Evolutionary conservation across 164 flowering plant species (phyloP), one percentile per base, ranked within the genome.

Genomic region (Brasenia schreberi): DNA sequence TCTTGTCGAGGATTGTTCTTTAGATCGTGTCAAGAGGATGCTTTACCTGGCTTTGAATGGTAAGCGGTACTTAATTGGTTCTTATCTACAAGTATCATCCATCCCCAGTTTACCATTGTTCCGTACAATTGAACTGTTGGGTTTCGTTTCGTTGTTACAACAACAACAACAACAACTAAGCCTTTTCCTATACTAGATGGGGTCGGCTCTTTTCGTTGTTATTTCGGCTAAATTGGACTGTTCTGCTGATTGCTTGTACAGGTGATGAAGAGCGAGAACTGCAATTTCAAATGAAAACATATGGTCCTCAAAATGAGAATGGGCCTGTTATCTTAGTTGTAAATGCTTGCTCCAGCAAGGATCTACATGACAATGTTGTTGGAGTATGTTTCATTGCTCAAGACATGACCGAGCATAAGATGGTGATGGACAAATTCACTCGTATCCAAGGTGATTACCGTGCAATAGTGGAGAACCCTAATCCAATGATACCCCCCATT

Each of bases 361-460:
- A 90, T 67, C 78, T 93, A 59, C 75, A 72, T 33, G 90, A 85
- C 27, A 87, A 77, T 79, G 90, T 90, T 53, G 90, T 88, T 7
- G 98, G 98, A 16, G 89, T 90, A 19, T 93, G 98, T 72, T 90
- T 90, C 71, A 86, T 93, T 62, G 98, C 97, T 42, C 97, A 93
- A 73, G 98, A 93, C 74, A 78, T 93, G 65, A 93, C 98, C 27
- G 72, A 71, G 42, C 94, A 93, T 79, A 93, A 87, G 78, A 80
- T 71, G 60, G 88, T 90, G 61, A 90, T 90, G 97, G 98, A 93
- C 79, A 93, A 90, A 73, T 93, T 93, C 78, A 93, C 97, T n/a
- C 81, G 92, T 56, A 90, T 93, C 43, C 89, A 93, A 77, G 98
- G 98, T 59, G 98, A 90, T 75, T 93, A 93, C 76, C 88, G 82